These are phyloP conservation scores for Lipomyces chichibuensis DNA, from an alignment of 805 yeast genomes.

Conservation along the genomic window DNA sequence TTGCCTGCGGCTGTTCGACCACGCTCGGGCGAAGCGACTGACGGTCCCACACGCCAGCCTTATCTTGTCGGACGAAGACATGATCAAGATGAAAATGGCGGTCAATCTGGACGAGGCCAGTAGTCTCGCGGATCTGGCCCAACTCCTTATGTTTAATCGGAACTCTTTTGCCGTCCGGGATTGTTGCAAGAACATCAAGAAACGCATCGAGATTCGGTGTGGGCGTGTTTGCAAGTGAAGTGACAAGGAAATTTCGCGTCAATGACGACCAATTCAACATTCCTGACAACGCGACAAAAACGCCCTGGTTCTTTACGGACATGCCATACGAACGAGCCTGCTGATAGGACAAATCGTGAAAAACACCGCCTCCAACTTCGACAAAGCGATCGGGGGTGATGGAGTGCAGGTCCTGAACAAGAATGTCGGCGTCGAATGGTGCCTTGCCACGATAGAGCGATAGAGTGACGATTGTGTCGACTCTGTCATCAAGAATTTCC, in stretches of 20 bases:
- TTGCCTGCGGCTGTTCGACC: neutral
- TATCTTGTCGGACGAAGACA: slow-evolving; percentile 31
- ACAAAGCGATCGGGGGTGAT: slow-evolving; percentile 30
- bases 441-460: slow-evolving; percentile 19
- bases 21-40: neutral
- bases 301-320: slow-evolving; percentile 33
- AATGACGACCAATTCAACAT: slow-evolving; percentile 31
- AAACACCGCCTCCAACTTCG: slow-evolving; percentile 34
- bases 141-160: slow-evolving; percentile 27
- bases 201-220: slow-evolving; percentile 31
- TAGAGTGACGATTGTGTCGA: slow-evolving; percentile 14
- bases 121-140: slow-evolving; percentile 29
- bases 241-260: slow-evolving; percentile 29
- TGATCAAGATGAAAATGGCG: slow-evolving; percentile 34
- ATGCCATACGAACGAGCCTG: slow-evolving; percentile 33
- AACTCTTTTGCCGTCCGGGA: slow-evolving; percentile 28
- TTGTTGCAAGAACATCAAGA: slow-evolving; percentile 13
- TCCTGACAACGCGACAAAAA: slow-evolving; percentile 32
- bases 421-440: slow-evolving; percentile 7
- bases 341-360: slow-evolving; percentile 34
- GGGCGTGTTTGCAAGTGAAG: slow-evolving; percentile 23
- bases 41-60: slow-evolving; percentile 34
- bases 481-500: slow-evolving; percentile 26
- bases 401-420: slow-evolving; percentile 31
- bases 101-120: slow-evolving; percentile 28